Base-by-base conservation (phyloP, 352 stramenopile species). In the Globisporangium perplexum region DNA sequence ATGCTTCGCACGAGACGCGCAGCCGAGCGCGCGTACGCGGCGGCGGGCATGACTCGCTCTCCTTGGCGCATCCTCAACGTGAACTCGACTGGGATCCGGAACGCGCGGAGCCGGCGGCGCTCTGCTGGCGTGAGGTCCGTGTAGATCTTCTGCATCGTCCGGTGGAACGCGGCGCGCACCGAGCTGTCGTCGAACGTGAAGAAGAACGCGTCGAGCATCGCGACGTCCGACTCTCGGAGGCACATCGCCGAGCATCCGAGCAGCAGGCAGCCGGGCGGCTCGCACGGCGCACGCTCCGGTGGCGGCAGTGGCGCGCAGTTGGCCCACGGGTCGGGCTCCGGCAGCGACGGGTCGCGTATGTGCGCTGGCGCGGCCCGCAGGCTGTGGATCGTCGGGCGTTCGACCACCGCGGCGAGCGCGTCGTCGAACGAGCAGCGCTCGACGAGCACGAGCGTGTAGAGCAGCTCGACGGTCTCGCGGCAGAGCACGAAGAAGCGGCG, bases 141-240 rank as follows among this genome's bases (percentile, higher is more conserved):
- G 31, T 24, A 43, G 31, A 53, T 36, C 33, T 33, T 14, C 7
- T 53, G 20, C 22, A 31, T 42, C 2, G 47, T 39, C 11, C 35
- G 6, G 47, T 7, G 47, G 22, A 53, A 45, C 47, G 26, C 15
- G 47, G 14, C 20, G 15, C 47, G 23, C 48, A 53, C 15, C 22
- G 35, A 47, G 3, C 5, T 17, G 14, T 33, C 35, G 49, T 54
- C 48, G 33, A 53, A 45, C 22, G 15, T 22, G 14, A 45, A 53
- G 48, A 31, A 35, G 33, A 53, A 45, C 49, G 36, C 33, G 14
- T 4, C 18, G 36, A 35, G 28, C 49, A 54, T 42, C 24, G 41
- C 36, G 22, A 38, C 49, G 18, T 54, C 49, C 18, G 46, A 36
- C 28, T 30, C 46, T 10, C 22, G 2, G 7, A 50, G 14, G 15